Evolutionary conservation across 2,329 filamentous ascomycete species (phyloP), one percentile per base, ranked within the genome.

Genomic region (Colletotrichum sp.): DNA sequence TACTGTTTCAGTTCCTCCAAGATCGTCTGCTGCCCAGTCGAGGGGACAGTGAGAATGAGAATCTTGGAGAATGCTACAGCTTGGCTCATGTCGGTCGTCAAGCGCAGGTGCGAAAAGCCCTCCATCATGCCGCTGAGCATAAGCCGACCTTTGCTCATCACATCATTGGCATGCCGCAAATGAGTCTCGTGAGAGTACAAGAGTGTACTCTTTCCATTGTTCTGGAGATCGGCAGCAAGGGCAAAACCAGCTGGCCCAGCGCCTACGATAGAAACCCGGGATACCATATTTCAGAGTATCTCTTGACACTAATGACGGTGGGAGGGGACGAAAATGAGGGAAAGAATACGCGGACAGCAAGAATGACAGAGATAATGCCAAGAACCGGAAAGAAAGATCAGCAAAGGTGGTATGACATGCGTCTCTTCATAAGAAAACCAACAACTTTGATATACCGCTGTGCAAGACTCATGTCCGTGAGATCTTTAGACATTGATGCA

Each of bases 161-260:
- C 70, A 44, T 64, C 36, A 13, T 69, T 62, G 63, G 64, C 64
- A 60, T 72, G 63, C 6, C 70, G 64, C n/a, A 69, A 36, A 32
- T 72, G 70, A 62, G 70, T 72, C 26, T 60, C 63, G 16, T 72
- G 70, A 3, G 70, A 72, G 26, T 72, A 72, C 34, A 72, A 9
- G n/a, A 72, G 64, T 28, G 70, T 69, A 6, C 21, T 52, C 2
- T 10, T 44, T 18, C 64, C 70, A 6, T 49, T n/a, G 24, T 69
- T 69, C 24, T 72, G 63, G 9, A 72, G 70, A 18, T 72, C 70
- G 16, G 70, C 70, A 9, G 70, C 63, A n/a, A 72, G 64, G 52
- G 70, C 70, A 26, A 72, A 72, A 30, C 70, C 70, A 44, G 70
- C 70, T 60, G 70, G 70, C 70, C 70, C 70, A 26, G 70, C 70